phyloP scores from a whole-genome alignment of 768 basidiomycete species.

The Cystobasidium onofrii region DNA sequence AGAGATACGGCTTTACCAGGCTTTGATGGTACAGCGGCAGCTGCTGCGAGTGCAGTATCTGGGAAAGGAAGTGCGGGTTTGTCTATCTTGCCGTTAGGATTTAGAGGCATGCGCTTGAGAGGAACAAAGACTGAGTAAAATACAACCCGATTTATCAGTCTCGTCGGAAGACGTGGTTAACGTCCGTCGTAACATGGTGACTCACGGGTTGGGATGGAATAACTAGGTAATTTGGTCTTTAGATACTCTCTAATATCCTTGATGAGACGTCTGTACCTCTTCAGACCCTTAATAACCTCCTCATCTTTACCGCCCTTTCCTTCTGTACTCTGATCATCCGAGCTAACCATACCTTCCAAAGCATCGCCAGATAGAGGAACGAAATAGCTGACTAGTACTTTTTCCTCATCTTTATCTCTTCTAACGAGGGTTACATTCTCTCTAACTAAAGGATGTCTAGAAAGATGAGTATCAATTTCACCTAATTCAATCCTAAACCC shows the following conservation, averaged over 20 bases:
- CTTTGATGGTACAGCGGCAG: constrained; percentile 48
- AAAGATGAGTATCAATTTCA: constrained; percentile 93
- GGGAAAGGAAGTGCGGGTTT: constrained; percentile 98
- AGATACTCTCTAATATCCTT: constrained; percentile 88
- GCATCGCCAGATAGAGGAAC: constrained; percentile 69
- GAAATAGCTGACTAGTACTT: constrained; percentile 94
- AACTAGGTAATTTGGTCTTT: constrained; percentile 91
- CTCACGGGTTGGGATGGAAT: constrained; percentile 83
- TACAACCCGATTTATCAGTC: no score
- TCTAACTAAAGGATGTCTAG: constrained; percentile 82
- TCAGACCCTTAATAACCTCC: constrained; percentile 65
- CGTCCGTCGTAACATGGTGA: no score
- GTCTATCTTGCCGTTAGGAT: constrained; percentile 98
- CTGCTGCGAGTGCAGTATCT: constrained; percentile 67
- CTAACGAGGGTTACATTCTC: constrained; percentile 96
- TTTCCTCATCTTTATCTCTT: constrained; percentile 97
- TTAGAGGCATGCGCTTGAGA: constrained; percentile 86
- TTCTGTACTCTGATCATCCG: constrained; percentile 48
- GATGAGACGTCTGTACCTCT: constrained; percentile 75
- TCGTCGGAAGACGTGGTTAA: no score
- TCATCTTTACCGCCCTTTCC: constrained; percentile 50
- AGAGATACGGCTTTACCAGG: constrained; percentile 46
- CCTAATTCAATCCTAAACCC: constrained; percentile 98
- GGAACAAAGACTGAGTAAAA: constrained; percentile 97
- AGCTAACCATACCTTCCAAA: constrained; percentile 58